phyloP scores from a whole-genome alignment of 2,329 filamentous ascomycete species.

The Coniochaeta prunicola region DNA sequence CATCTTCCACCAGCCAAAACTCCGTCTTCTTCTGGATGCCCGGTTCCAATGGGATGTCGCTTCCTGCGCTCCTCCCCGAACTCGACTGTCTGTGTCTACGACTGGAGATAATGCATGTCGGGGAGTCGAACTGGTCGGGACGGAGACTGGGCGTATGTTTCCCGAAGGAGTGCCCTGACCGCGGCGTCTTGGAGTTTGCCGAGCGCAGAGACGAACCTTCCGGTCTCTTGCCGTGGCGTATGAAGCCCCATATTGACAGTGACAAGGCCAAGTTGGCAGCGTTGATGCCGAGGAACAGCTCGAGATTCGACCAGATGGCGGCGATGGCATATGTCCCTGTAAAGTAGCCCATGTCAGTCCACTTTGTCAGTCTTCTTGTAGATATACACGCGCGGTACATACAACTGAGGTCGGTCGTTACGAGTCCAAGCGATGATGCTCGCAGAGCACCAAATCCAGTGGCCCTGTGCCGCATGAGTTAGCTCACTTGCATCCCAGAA shows the following conservation, averaged over 20 bases:
- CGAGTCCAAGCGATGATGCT: constrained; percentile 15
- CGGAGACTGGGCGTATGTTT: constrained; percentile 9
- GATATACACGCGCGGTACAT: constrained; percentile 2
- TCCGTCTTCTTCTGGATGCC: constrained; percentile 14
- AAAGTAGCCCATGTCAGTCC: neutral
- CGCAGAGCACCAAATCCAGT: constrained; percentile 18
- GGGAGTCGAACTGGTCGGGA: constrained; percentile 1
- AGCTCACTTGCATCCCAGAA: neutral
- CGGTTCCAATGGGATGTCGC: constrained; percentile 12
- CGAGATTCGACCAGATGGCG: constrained; percentile 13
- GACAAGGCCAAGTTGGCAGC: constrained; percentile 14
- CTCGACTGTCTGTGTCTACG: neutral
- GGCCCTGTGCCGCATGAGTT: constrained; percentile 7
- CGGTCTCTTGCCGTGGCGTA: constrained; percentile 4
- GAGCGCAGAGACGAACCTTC: neutral
- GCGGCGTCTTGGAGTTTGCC: neutral
- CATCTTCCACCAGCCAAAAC: constrained; percentile 6
- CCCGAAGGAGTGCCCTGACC: constrained; percentile 2
- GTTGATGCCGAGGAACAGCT: constrained; percentile 13
- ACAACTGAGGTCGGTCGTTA: constrained; percentile 18
- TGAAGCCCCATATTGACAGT: constrained; percentile 15
- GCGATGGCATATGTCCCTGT: constrained; percentile 24
- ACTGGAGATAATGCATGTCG: constrained; percentile 8
- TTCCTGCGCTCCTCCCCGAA: constrained; percentile 11
- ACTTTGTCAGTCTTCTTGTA: neutral